Conservation (phyloP, 345 rosid genomes). For the Pseudoturritis turrita region DNA sequence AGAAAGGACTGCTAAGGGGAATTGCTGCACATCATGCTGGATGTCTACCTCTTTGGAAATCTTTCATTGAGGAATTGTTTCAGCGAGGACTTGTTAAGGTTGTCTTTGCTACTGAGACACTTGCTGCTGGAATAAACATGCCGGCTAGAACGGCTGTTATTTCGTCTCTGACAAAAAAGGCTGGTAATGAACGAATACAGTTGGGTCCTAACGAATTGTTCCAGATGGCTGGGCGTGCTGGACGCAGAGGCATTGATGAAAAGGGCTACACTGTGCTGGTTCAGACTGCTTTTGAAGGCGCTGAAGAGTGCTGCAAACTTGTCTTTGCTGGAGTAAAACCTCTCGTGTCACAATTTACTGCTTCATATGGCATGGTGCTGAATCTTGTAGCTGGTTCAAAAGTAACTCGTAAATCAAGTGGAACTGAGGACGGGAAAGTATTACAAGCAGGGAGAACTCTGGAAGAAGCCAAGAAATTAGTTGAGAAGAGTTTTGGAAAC, state of each 20-base stretch:
- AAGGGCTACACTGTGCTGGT: conserved; percentile 79
- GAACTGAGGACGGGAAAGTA: conserved; percentile 44
- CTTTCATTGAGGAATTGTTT: conserved; percentile 85
- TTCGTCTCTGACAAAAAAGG: conserved; percentile 78
- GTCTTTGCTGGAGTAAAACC: conserved; percentile 85
- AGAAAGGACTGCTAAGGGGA: conserved; percentile 78
- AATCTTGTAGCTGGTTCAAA: conserved; percentile 83
- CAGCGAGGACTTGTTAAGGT: conserved; percentile 90
- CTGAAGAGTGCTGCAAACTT: conserved; percentile 87
- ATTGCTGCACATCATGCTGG: conserved; percentile 99
- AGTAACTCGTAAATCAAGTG: conserved; percentile 55
- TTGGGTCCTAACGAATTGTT: conserved; percentile 83
- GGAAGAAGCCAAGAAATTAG: conserved; percentile 91
- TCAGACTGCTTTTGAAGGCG: conserved; percentile 85
- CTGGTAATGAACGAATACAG: conserved; percentile 57
- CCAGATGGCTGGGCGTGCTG: conserved; percentile 99
- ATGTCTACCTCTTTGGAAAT: conserved; percentile 94
- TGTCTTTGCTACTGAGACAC: conserved; percentile 94
- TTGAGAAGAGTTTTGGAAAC: conserved; percentile 94
- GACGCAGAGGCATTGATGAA: conserved; percentile 91
- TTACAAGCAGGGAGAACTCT: conserved; percentile 68
- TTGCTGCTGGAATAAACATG: conserved; percentile 98
- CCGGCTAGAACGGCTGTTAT: conserved; percentile 94
- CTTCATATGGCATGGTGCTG: conserved; percentile 98
- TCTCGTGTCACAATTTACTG: conserved; percentile 91